Conservation (phyloP, 2,329 filamentous ascomycete species). For the Clonostachys chloroleuca region DNA sequence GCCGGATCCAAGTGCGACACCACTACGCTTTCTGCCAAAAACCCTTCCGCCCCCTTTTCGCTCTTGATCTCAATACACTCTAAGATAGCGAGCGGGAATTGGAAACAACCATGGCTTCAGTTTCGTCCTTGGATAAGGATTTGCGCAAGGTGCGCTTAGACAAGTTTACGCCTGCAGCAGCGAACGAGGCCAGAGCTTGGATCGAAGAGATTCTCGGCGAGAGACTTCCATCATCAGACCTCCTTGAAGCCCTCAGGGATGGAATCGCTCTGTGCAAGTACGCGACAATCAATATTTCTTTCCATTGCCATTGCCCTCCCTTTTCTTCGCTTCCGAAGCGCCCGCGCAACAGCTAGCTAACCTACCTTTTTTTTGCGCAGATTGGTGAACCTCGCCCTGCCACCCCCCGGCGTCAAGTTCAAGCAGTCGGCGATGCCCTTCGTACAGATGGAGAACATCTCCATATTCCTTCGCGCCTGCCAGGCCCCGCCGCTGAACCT, state of each 20-base stretch:
- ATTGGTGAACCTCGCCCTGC: constrained; percentile 75
- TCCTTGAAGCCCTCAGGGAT: constrained; percentile 84
- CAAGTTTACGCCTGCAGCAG: constrained; percentile 87
- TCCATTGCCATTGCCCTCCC: neutral
- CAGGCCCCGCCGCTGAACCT: constrained; percentile 81
- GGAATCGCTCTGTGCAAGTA: constrained; percentile 91
- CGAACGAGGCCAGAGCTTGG: constrained; percentile 80
- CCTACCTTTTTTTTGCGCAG: constrained; percentile 36
- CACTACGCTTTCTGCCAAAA: too few species aligned
- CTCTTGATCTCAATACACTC: neutral
- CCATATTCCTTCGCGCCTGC: constrained; percentile 87
- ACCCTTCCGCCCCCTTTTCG: neutral
- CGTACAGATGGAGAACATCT: constrained; percentile 99
- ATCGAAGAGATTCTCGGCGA: constrained; percentile 79
- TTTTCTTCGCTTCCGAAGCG: neutral
- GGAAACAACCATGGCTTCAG: constrained; percentile 71
- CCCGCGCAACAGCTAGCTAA: too few species aligned
- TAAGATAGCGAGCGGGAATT: neutral
- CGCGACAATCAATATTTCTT: neutral
- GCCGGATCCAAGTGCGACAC: too few species aligned
- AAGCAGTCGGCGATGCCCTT: constrained; percentile 95
- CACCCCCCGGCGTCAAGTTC: constrained; percentile 78
- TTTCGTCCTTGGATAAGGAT: constrained; percentile 90
- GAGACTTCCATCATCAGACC: constrained; percentile 65
- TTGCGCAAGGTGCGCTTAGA: constrained; percentile 88